Evolutionary conservation across 2,329 filamentous ascomycete genomes (phyloP), one percentile per base, ranked within the genome.

Genomic region (Alternaria rosae): DNA sequence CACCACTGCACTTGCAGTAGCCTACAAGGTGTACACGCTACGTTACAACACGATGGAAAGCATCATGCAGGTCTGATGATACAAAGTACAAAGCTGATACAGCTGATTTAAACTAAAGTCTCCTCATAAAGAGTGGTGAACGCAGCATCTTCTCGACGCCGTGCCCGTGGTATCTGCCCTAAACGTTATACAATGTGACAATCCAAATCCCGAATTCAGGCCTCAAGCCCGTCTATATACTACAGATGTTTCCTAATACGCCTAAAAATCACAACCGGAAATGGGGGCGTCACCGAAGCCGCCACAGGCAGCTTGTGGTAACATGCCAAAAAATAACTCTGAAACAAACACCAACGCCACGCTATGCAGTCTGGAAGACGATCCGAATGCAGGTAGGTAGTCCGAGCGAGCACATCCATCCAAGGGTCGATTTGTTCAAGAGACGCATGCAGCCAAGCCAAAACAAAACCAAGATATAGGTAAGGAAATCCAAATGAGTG

Each of bases 271-370:
- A 51, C 26, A 50, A 43, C 57, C 50, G 48, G 28, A 28, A 75
- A 70, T 44, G 64, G 66, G 61, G 67, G 61, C 64, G 67, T 61
- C 61, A 68, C 64, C 65, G 56, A 65, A 66, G 64, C 62, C 61
- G 64, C 60, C 48, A 50, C 56, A 55, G 59, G 57, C 65, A 68
- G 66, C 66, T 52, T 59, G 61, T 73, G 67, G 68, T 69, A 74
- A 75, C 66, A 73, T 45, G 57, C 57, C 65, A 38, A 55, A 68
- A 68, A 63, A 32, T 54, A 59, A 58, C 51, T 53, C 56, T 32
- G 45, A 59, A 67, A 67, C 51, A 47, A 56, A 57, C 58, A 32
- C 57, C 59, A 76, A 76, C 73, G 67, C 74, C 73, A 59, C 65
- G 69, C 70, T 71, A 67, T 71, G 59, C 59, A 66, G 53, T 65